Evolutionary conservation across 1,284 basidiomycete species (phyloP).

Genomic region (Mrakiaceae sp.): DNA sequence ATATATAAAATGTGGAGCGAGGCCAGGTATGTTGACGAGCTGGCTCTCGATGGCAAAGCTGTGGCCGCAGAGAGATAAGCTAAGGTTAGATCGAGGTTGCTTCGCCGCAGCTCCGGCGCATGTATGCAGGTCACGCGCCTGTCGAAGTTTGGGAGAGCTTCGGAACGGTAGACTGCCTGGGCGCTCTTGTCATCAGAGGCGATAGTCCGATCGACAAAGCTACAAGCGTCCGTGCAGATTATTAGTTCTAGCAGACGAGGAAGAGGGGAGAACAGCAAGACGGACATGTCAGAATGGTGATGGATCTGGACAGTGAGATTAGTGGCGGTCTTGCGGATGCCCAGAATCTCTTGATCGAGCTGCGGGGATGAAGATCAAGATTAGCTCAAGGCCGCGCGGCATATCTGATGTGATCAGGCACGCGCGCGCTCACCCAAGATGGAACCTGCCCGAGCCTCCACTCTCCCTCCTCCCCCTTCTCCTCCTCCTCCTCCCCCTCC

Average conservation of each 20-base stretch:
- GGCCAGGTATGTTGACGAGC: slow-evolving; percentile 15
- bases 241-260: no score
- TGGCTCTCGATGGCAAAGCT: slow-evolving; percentile 17
- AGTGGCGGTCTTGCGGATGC: not conserved
- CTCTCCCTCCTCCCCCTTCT: not conserved
- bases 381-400: not conserved
- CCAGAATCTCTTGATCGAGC: not conserved
- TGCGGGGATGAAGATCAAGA: not conserved
- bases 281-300: slow-evolving; percentile 13
- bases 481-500: not conserved
- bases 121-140: not conserved
- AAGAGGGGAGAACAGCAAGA: no score
- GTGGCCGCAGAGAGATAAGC: not conserved
- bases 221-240: no score
- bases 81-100: not conserved
- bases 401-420: not conserved
- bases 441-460: slow-evolving; percentile 14
- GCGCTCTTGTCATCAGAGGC: not conserved
- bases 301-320: slow-evolving; percentile 3
- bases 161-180: not conserved
- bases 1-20: slow-evolving; percentile 12
- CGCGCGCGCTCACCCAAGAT: not conserved
- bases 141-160: slow-evolving; percentile 11
- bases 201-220: slow-evolving; percentile 2
- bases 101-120: not conserved